Evolutionary conservation across 1,284 basidiomycete genomes (phyloP).

Genomic region (Heterobasidion occidentale): DNA sequence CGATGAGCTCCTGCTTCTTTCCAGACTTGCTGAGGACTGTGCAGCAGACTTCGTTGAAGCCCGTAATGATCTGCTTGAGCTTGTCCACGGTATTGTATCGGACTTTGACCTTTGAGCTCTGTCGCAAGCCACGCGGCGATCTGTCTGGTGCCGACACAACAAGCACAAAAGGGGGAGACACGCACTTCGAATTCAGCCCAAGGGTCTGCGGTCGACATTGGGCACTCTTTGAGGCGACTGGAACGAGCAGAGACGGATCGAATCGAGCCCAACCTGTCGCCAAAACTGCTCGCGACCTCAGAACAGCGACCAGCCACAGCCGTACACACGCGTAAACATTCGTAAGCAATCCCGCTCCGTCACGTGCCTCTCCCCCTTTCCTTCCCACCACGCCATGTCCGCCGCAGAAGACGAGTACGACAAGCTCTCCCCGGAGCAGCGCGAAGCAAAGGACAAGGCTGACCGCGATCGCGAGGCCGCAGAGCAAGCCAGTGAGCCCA

Average conservation of each 20-base stretch:
- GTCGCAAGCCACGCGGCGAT: slow-evolving; percentile 3
- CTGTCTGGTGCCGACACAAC: neutral
- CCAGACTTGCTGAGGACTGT: slow-evolving; percentile 67
- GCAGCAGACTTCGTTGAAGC: slow-evolving; percentile 67
- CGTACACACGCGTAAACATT: neutral
- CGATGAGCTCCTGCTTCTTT: slow-evolving; percentile 78
- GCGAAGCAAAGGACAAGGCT: slow-evolving; percentile 61
- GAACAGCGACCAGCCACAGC: neutral
- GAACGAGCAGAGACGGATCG: slow-evolving; percentile 2
- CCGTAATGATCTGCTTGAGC: slow-evolving; percentile 67
- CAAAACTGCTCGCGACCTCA: neutral
- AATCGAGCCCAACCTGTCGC: slow-evolving; percentile 5
- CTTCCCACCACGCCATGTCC: slow-evolving; percentile 22
- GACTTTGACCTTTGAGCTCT: slow-evolving; percentile 41
- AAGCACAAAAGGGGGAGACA: slow-evolving; percentile 10
- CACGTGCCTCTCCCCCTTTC: neutral
- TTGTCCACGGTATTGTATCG: slow-evolving; percentile 65
- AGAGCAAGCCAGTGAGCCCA: slow-evolving; percentile 77
- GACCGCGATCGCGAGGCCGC: slow-evolving; percentile 62
- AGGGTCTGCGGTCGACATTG: slow-evolving; percentile 39
- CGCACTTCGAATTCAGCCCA: slow-evolving; percentile 60
- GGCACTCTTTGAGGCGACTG: slow-evolving; percentile 4
- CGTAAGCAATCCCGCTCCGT: neutral
- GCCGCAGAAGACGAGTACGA: slow-evolving; percentile 54
- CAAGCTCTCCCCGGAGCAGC: slow-evolving; percentile 71